phyloP scores from a whole-genome alignment of 306 rosid genomes.

The Lablab purpureus region DNA sequence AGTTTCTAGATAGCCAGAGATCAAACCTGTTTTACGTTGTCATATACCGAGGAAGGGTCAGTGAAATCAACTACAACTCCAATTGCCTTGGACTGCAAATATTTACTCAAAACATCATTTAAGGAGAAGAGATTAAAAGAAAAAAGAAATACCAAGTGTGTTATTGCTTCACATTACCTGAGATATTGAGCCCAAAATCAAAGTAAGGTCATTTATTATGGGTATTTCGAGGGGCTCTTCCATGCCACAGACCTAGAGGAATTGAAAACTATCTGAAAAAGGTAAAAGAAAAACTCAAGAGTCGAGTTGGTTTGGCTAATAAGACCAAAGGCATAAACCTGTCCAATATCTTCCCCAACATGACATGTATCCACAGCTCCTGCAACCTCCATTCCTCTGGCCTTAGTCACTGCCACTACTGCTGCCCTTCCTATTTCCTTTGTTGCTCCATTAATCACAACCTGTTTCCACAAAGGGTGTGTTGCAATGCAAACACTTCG shows the following conservation, averaged over 20 bases:
- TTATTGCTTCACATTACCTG: slow-evolving; percentile 60
- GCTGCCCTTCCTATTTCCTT: slow-evolving; percentile 98
- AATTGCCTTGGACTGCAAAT: slow-evolving; percentile 71
- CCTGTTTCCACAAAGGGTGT: slow-evolving; percentile 50
- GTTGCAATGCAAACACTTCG: background rate
- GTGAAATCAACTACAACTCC: slow-evolving; percentile 93
- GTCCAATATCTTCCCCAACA: slow-evolving; percentile 62
- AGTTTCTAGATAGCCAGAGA: background rate
- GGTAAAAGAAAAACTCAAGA: background rate
- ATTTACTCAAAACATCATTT: slow-evolving; percentile 10
- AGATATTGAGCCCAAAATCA: slow-evolving; percentile 95
- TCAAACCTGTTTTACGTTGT: slow-evolving; percentile 91
- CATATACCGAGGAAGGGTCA: slow-evolving; percentile 84
- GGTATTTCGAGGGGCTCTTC: slow-evolving; percentile 93
- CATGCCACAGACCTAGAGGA: slow-evolving; percentile 78
- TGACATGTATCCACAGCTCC: slow-evolving; percentile 56
- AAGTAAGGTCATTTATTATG: slow-evolving; percentile 79
- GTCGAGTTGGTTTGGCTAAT: slow-evolving; percentile 1
- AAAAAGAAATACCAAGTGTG: background rate
- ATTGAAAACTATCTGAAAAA: background rate
- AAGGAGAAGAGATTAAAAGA: slow-evolving; percentile 11
- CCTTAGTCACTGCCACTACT: slow-evolving; percentile 77
- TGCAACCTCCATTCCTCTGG: slow-evolving; percentile 64
- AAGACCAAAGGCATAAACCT: slow-evolving; percentile 38
- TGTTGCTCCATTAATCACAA: slow-evolving; percentile 89